Base-by-base conservation (phyloP, 768 basidiomycete species). In the Stropharia rugosoannulata region DNA sequence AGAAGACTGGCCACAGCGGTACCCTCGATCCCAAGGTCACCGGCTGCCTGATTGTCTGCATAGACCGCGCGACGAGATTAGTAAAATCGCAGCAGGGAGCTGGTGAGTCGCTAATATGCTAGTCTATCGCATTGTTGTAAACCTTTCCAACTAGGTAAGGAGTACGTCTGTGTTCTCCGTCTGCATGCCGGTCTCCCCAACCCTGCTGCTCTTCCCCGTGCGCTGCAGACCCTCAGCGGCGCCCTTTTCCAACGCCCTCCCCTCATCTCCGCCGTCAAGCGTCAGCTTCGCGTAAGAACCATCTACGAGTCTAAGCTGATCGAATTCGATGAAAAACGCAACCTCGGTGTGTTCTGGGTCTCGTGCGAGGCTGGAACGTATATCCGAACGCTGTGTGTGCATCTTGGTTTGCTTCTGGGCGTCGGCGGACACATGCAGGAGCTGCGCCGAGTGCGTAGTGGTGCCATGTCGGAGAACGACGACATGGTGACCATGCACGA, bases 341-440 rank as follows among this genome's bases (percentile, higher is more conserved):
- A 97, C 66, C 83, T 99, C 51, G 93, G 84, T 39, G 95, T 99
- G 16, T 99, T 98, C 78, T 96, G 94, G 93, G 97, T 98, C 19
- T 94, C 91, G 18, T 99, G 97, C 70, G 97, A 99, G 70, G 97
- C 97, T 37, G 97, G 97, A 57, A 93, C 90, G n/a, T 92, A 92
- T 61, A 92, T 92, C 62, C 89, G 97, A 69, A 99, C 97, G 1
- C 81, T 99, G 43, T 99, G 97, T 70, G 97, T 99, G 12, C 97
- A 99, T 73, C 76, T 99, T 51, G 97, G 97, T 56, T 80, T 99
- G 49, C 58, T 99, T 40, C 78, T 98, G 37, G 97, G 97, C 58
- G 96, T 98, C 27, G 97, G 97, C 19, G 97, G 95, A n/a, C 97
- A 99, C 73, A 99, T 99, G 97, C 96, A 99, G 75, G 97, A 99